Evolutionary conservation across 1,284 basidiomycete species (phyloP), one percentile per base, ranked within the genome.

Genomic region (Pholiota adiposa): DNA sequence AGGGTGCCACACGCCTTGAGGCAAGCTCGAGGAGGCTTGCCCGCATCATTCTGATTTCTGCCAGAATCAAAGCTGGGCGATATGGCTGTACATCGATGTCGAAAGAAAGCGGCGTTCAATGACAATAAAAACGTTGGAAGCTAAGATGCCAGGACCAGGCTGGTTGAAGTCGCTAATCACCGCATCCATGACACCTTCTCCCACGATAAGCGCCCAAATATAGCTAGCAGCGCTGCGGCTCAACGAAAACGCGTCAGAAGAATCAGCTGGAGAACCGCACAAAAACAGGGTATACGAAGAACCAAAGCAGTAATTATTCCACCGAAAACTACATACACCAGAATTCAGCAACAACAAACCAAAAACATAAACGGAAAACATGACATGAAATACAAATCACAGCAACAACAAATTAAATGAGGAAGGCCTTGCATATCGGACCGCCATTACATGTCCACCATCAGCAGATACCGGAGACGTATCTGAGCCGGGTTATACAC

Each of bases 1-100:
- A 38, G 59, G 44, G 16, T 23, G 57, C 53, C 61, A 56, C 25
- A 54, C 40, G 65, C 65, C 65, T 34, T 60, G 67, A 68, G 67
- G 65, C 65, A 62, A 52, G 58, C 44, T 63, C 60, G 60, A 61
- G 64, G 60, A 67, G 55, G 18, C 21, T 38, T 46, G 62, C 41
- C 34, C 56, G 59, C 61, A 63, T 63, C 57, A 52, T 49, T 49
- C 51, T 57, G 23, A 38, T 46, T 41, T 41, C 16, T 25, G 29
- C 21, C 5, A 18, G 29, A 11, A 33, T 34, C 31, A 50, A 8
- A 3, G 29, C 9, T 9, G n/a, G 16, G 21, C 5, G 25, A 34
- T 33, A n/a, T 11, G 29, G 48, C 48, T 33, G 29, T 50, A 19
- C 48, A 31, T 19, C 31, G 29, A 50, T 11, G 31, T 23, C 31